phyloP scores from a whole-genome alignment of 768 basidiomycete genomes.

The Tylopilus plumbeoviolaceoides region DNA sequence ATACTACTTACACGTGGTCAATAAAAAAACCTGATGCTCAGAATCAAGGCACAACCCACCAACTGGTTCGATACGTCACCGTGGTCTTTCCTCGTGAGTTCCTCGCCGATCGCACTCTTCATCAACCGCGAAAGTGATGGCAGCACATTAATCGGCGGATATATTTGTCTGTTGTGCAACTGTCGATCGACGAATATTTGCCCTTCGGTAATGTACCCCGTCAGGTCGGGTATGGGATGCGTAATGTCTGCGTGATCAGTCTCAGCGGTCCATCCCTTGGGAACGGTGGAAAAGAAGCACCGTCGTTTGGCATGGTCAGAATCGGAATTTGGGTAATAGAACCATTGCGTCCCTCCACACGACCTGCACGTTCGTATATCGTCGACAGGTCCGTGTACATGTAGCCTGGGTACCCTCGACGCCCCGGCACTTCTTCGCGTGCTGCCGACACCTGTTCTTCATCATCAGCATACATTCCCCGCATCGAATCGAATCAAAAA shows the following conservation, averaged over 20 bases:
- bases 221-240: conserved; percentile 99
- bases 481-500: conserved; percentile 23
- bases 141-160: conserved; percentile 98
- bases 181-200: conserved; percentile 99
- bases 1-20: conserved; percentile 57
- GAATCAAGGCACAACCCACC: conserved; percentile 48
- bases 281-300: conserved; percentile 42
- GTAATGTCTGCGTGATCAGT: conserved; percentile 76
- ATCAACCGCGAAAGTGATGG: conserved; percentile 98
- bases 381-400: conserved; percentile 99
- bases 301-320: conserved; percentile 99
- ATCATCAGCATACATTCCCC: not conserved
- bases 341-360: conserved; percentile 95
- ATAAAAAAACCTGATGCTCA: conserved; percentile 11
- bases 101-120: conserved; percentile 99
- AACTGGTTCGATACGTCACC: conserved; percentile 99
- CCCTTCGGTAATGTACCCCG: conserved; percentile 98
- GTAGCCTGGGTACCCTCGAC: conserved; percentile 97
- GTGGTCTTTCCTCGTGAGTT: conserved; percentile 96
- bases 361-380: conserved; percentile 98
- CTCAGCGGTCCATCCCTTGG: conserved; percentile 15
- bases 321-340: conserved; percentile 99
- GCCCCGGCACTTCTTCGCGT: conserved; percentile 98
- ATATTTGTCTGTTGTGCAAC: conserved; percentile 94
- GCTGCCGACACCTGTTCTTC: conserved; percentile 77